These are phyloP conservation scores for Rhodotorula sp. DNA, from an alignment of 1,284 basidiomycete genomes.

Conservation along the genomic window DNA sequence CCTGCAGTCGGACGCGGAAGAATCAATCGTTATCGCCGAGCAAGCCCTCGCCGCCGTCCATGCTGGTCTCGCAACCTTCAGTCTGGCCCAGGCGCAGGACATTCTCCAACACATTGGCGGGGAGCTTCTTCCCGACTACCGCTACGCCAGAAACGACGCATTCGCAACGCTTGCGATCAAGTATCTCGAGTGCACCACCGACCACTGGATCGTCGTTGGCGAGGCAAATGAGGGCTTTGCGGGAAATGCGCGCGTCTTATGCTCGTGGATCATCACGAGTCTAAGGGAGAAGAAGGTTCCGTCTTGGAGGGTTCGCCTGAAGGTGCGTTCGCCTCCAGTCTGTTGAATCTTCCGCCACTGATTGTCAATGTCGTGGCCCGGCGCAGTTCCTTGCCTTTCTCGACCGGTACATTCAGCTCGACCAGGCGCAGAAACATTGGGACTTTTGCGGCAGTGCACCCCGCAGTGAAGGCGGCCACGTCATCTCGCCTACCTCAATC, in stretches of 20 bases:
- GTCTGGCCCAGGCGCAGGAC: constrained; percentile 50
- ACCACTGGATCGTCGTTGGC: constrained; percentile 61
- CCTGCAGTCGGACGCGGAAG: constrained; percentile 53
- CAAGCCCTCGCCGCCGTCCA: constrained; percentile 60
- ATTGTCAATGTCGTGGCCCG: too few relatives aligned
- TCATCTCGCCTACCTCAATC: constrained; percentile 50
- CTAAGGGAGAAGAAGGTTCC: constrained; percentile 54
- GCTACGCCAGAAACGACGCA: constrained; percentile 58
- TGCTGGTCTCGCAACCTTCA: constrained; percentile 59
- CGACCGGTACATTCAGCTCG: constrained; percentile 61
- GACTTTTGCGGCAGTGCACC: constrained; percentile 47
- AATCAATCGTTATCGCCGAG: constrained; percentile 61
- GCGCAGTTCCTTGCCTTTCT: constrained; percentile 61
- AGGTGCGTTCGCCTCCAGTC: constrained; percentile 48
- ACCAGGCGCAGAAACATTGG: constrained; percentile 61
- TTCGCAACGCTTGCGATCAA: constrained; percentile 60
- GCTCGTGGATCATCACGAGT: constrained; percentile 57
- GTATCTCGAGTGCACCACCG: constrained; percentile 65
- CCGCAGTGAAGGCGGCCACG: constrained; percentile 41
- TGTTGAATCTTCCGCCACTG: background rate
- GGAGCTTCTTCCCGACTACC: constrained; percentile 60
- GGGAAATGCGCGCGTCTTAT: constrained; percentile 56
- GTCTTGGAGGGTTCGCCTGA: constrained; percentile 63
- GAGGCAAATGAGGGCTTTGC: constrained; percentile 51
- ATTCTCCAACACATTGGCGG: constrained; percentile 60